Evolutionary conservation across 805 yeast genomes (phyloP), one percentile per base, ranked within the genome.

Genomic region (Naumovozyma dairenensis): DNA sequence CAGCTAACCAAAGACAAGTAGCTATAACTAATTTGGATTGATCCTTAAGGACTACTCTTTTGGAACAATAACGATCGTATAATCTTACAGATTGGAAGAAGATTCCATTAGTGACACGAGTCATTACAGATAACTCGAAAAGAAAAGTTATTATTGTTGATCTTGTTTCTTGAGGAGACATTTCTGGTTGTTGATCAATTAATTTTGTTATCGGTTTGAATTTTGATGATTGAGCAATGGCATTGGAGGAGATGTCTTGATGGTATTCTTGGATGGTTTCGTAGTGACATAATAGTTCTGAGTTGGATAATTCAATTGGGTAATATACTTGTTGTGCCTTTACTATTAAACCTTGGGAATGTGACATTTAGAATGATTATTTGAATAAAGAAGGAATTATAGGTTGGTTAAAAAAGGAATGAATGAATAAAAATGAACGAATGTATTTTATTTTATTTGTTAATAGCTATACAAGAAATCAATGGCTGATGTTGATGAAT

Each of bases 21-120:
- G 94, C 81, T 21, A 93, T 85, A 8, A 89, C 89, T 34, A 89
- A 67, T 58, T 87, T 96, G 40, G 84, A 77, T 59, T 87, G 97
- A 37, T 82, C 87, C 44, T 78, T 73, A 42, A 81, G 69, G 1
- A 87, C 92, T 6, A 86, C 75, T 46, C 97, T 69, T 48, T 78
- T 80, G 34, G 94, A 80, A 54, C 94, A 82, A 62, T 89, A 89
- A 40, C 96, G 72, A 57, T 89, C 98, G 40, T 89, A 81, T 34
- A 87, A 67, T 46, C 79, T 77, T 25, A 79, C 74, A 0, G 80
- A 76, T 53, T 75, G 65, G 73, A 74, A 63, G 65, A 75, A 65
- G 50, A 83, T 66, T 65, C 77, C 62, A 65, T 85, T 71, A 47
- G 85, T 49, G 60, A 81, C 65, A 57, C 78, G 62, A 62, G 80